phyloP scores from a whole-genome alignment of 1,139 yeast species.

The Ogataea hybrid region DNA sequence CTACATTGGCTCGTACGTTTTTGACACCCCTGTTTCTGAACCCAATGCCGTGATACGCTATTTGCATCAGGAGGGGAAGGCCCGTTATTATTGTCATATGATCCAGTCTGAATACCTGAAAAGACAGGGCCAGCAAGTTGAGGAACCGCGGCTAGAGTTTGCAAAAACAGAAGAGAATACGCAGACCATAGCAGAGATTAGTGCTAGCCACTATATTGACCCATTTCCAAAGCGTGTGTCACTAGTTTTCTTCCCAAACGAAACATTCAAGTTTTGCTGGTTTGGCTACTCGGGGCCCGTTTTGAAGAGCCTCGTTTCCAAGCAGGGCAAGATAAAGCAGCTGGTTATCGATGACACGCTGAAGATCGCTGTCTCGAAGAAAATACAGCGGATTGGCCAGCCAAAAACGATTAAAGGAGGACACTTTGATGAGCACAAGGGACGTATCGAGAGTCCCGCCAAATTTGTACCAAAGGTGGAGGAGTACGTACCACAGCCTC shows the following conservation, averaged over 20 bases:
- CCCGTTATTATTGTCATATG: constrained; percentile 69
- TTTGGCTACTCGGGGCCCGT: constrained; percentile 18
- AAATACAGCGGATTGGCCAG: constrained; percentile 6
- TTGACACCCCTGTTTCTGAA: constrained; percentile 12
- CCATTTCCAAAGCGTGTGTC: constrained; percentile 8
- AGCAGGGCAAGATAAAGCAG: constrained; percentile 5
- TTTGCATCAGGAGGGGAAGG: constrained; percentile 71
- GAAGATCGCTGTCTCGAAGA: constrained; percentile 4
- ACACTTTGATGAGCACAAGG: constrained; percentile 2
- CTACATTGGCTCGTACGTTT: constrained; percentile 8
- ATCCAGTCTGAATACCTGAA: constrained; percentile 40
- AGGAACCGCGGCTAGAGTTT: not conserved
- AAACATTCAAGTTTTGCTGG: constrained; percentile 16
- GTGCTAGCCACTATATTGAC: constrained; percentile 12
- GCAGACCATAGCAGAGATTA: constrained; percentile 19
- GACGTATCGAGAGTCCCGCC: not conserved
- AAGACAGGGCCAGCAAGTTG: constrained; percentile 6
- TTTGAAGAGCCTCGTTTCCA: constrained; percentile 6
- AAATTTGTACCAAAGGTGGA: constrained; percentile 1
- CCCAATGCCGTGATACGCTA: constrained; percentile 49
- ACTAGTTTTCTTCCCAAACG: constrained; percentile 10
- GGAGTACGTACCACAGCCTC: not conserved
- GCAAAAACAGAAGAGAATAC: constrained; percentile 2
- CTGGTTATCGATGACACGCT: constrained; percentile 10
- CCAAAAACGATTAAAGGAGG: constrained; percentile 6